Evolutionary conservation across 768 basidiomycete genomes (phyloP).

Genomic region (Cubamyces lactineus): DNA sequence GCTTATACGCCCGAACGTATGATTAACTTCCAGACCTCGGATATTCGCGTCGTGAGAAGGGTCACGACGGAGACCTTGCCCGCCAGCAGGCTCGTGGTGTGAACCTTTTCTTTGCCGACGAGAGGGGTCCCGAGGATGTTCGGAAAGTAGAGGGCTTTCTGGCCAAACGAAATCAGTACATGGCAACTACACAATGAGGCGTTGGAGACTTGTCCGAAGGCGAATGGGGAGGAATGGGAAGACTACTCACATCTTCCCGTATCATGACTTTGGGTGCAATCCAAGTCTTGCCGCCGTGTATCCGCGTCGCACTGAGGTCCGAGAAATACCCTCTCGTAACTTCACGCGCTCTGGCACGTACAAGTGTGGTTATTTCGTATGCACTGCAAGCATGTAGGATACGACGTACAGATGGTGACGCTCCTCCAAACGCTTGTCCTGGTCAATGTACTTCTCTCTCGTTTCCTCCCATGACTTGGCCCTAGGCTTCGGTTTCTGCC

Average conservation of each 20-base stretch:
- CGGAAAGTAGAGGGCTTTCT: constrained; percentile 94
- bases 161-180: constrained; percentile 7
- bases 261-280: constrained; percentile 89
- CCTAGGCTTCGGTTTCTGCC: constrained; percentile 64
- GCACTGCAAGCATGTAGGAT: neutral
- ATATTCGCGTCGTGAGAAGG: constrained; percentile 85
- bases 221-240: too few species aligned
- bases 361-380: neutral
- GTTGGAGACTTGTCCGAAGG: too few species aligned
- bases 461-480: constrained; percentile 61
- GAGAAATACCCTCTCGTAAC: constrained; percentile 85
- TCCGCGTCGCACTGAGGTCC: constrained; percentile 79
- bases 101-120: constrained; percentile 52
- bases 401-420: constrained; percentile 57
- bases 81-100: constrained; percentile 78
- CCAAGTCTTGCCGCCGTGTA: constrained; percentile 93
- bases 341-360: constrained; percentile 53
- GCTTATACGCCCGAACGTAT: neutral
- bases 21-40: constrained; percentile 60
- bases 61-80: constrained; percentile 80
- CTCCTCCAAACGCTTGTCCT: constrained; percentile 70
- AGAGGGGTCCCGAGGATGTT: constrained; percentile 78
- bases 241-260: constrained; percentile 76
- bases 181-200: too few species aligned
- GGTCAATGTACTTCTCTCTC: constrained; percentile 70